Evolutionary conservation across 1,284 basidiomycete genomes (phyloP).

Genomic region (Microbotryum intermedium): DNA sequence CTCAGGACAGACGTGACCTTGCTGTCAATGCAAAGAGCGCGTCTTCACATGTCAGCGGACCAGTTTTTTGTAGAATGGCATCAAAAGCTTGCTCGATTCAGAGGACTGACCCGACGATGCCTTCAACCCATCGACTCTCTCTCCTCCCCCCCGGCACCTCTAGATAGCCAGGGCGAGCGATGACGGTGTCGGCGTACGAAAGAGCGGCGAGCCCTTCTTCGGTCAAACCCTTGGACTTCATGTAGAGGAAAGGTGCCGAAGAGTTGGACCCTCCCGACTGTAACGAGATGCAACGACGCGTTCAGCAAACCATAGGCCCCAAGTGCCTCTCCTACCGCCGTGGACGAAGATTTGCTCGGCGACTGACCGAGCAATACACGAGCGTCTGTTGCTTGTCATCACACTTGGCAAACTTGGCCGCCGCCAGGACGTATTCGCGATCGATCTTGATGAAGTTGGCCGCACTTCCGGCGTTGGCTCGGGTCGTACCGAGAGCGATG

Average conservation of each 20-base stretch:
- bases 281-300: background rate
- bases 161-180: conserved; percentile 56
- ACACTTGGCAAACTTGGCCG: conserved; percentile 54
- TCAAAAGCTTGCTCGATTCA: background rate
- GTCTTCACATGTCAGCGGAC: too few species aligned
- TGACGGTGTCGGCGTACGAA: conserved; percentile 58
- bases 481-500: conserved; percentile 53
- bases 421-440: conserved; percentile 62
- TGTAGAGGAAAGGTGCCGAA: conserved; percentile 47
- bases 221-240: conserved; percentile 60
- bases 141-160: conserved; percentile 40
- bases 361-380: conserved; percentile 57
- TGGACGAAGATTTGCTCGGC: background rate
- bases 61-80: too few species aligned
- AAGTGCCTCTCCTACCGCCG: background rate
- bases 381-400: conserved; percentile 50
- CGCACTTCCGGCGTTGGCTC: conserved; percentile 53
- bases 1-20: conserved; percentile 42
- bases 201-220: conserved; percentile 57
- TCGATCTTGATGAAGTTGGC: conserved; percentile 65
- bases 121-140: conserved; percentile 44
- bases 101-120: conserved; percentile 42
- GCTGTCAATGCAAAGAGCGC: conserved; percentile 32
- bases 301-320: background rate
- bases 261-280: conserved; percentile 49